Evolutionary conservation across 2,329 filamentous ascomycete genomes (phyloP).

Genomic region (Penicillium griseofulvum): DNA sequence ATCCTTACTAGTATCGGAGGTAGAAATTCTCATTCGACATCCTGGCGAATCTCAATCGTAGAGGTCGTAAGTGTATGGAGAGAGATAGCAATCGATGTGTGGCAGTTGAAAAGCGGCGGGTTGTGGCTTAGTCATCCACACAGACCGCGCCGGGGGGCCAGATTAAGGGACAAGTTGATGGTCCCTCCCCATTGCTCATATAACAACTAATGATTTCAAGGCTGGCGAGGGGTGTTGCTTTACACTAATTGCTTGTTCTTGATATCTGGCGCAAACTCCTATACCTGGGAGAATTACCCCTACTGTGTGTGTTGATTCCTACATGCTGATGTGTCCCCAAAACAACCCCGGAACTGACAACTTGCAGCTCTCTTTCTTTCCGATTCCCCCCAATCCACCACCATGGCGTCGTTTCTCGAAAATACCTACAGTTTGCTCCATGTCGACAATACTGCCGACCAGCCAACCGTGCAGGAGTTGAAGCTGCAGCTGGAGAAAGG

Average conservation of each 20-base stretch:
- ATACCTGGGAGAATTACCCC: constrained; percentile 26
- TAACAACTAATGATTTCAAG: constrained; percentile 37
- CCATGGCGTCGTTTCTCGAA: constrained; percentile 92
- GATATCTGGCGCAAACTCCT: constrained; percentile 20
- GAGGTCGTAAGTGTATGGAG: neutral
- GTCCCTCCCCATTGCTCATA: constrained; percentile 32
- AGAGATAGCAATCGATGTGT: constrained; percentile 5
- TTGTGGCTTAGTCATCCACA: constrained; percentile 47
- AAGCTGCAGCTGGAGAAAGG: constrained; percentile 92
- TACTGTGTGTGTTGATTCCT: constrained; percentile 23
- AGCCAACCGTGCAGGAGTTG: constrained; percentile 85
- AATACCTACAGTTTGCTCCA: constrained; percentile 95
- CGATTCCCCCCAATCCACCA: constrained; percentile 41
- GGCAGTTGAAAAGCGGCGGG: constrained; percentile 23
- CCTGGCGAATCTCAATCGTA: constrained; percentile 15
- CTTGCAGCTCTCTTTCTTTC: constrained; percentile 34
- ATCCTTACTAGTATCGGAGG: constrained; percentile 87
- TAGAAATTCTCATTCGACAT: constrained; percentile 87
- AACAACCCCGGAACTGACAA: constrained; percentile 36
- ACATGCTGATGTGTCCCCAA: constrained; percentile 24
- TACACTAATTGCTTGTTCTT: constrained; percentile 28
- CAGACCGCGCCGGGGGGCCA: constrained; percentile 35
- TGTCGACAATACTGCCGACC: constrained; percentile 93
- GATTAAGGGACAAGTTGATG: constrained; percentile 45
- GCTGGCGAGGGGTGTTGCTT: constrained; percentile 38